phyloP scores from a whole-genome alignment of 768 basidiomycete genomes.

The Phylloporus arenicola region DNA sequence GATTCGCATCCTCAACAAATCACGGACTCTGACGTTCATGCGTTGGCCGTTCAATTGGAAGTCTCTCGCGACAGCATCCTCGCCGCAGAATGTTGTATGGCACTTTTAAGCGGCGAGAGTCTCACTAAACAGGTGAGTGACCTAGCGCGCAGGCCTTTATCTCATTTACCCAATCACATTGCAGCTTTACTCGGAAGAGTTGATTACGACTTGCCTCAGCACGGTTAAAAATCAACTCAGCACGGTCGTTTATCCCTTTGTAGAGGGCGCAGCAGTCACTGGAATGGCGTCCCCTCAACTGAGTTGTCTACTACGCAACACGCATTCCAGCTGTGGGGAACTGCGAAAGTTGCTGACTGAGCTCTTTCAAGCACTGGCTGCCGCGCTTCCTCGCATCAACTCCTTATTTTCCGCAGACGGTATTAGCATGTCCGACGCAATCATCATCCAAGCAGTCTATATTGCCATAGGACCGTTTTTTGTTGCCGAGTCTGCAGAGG shows the following conservation, averaged over 20 bases:
- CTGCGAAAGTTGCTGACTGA: constrained; percentile 53
- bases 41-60: constrained; percentile 49
- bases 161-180: background rate
- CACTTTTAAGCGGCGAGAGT: constrained; percentile 70
- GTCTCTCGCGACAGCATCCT: constrained; percentile 66
- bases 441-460: constrained; percentile 91
- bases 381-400: constrained; percentile 70
- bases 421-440: constrained; percentile 73
- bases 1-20: constrained; percentile 22
- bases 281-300: constrained; percentile 45
- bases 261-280: constrained; percentile 56
- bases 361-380: constrained; percentile 66
- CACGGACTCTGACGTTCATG: constrained; percentile 47
- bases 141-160: background rate
- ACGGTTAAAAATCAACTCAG: constrained; percentile 77
- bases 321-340: constrained; percentile 29
- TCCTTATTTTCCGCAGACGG: constrained; percentile 66
- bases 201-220: constrained; percentile 73
- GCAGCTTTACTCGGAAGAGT: constrained; percentile 91
- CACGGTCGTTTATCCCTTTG: constrained; percentile 78
- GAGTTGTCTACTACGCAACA: constrained; percentile 44
- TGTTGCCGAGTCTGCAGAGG: constrained; percentile 63
- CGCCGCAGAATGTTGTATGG: constrained; percentile 80
- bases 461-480: constrained; percentile 95
- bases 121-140: constrained; percentile 76